Percentiles rank a stretch among this genome's conserved stretches.
Evolutionary conservation across 164 flowering plant genomes (phyloP).

Genomic region (Berberis thunbergii): DNA sequence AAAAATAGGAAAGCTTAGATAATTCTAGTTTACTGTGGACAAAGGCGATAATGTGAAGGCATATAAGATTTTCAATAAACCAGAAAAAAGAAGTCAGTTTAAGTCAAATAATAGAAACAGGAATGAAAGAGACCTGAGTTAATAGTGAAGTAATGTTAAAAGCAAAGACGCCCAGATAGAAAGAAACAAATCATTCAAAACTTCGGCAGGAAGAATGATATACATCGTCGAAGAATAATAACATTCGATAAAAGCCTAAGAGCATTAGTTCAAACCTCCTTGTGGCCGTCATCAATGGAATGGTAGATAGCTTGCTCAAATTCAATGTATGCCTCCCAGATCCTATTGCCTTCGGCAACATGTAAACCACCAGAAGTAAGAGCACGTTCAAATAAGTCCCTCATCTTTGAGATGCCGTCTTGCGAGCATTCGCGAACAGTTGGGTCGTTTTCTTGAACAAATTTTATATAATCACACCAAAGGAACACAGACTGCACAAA

Average conservation of each 20-base stretch:
- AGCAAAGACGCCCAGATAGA: too few species aligned
- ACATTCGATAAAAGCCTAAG: background rate
- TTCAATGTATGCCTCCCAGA: constrained; percentile 85
- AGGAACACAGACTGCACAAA: constrained; percentile 75
- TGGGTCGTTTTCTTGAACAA: constrained; percentile 61
- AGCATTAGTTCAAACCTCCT: constrained; percentile 36
- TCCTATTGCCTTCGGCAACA: constrained; percentile 61
- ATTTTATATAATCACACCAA: constrained; percentile 85
- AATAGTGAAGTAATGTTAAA: background rate
- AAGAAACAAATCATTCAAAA: too few species aligned
- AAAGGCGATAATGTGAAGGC: background rate
- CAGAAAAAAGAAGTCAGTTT: too few species aligned
- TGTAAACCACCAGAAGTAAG: constrained; percentile 85
- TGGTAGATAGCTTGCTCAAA: constrained; percentile 63
- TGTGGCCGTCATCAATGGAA: constrained; percentile 38
- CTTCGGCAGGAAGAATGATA: too few species aligned
- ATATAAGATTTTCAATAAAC: too few species aligned
- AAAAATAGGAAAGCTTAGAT: too few species aligned
- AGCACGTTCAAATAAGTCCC: constrained; percentile 84
- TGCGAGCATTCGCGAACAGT: constrained; percentile 37
- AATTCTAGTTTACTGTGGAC: too few species aligned
- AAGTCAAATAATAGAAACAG: background rate
- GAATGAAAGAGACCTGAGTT: background rate
- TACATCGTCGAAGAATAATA: background rate
- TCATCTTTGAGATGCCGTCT: constrained; percentile 58